Base-by-base conservation (phyloP, 2,329 filamentous ascomycete species). In the Rugonectria rugulosa region DNA sequence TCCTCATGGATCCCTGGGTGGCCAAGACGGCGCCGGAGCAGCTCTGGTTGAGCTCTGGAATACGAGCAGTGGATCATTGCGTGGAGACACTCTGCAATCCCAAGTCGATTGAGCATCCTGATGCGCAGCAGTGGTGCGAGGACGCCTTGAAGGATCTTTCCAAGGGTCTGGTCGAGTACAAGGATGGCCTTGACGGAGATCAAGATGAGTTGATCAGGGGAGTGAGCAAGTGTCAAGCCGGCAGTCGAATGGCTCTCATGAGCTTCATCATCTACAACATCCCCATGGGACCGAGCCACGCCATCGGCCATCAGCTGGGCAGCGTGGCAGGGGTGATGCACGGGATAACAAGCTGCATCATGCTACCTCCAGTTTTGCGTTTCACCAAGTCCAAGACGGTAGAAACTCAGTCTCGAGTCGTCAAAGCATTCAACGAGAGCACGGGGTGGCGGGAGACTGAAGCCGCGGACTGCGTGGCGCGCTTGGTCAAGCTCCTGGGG, bases 21-120 rank as follows among this genome's bases (percentile, higher is more conserved):
- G 41, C 41, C 6, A 21, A 23, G 6, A 23, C 19, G 14, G 15
- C 41, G 5, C 41, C 41, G 1, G 26, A 45, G 27, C 10, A 45
- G 19, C 19, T 45, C 6, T 45, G 42, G 42, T 20, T 45, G 7
- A 34, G 19, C 8, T 45, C 42, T 15, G 42, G 27, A 4, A 32
- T 45, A 19, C 42, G 42, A 5, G 42, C 42, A 10, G 42, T 45
- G 17, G 42, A 45, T 19, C 42, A 45, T 10, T 21, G 26, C 6
- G 9, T 45, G 9, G 42, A 45, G 27, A 45, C 42, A 10, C 42
- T 45, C 19, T 45, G 42, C 14, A 45, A 45, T 9, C 42, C 42
- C 14, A 45, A 34, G 11, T 45, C 24, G 4, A 14, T 8, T 1
- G 42, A 45, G 17, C 27, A 45, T 15, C 27, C 27, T 6, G 42